Percentiles rank a stretch among this genome's conserved stretches.
Evolutionary conservation across 2,329 filamentous ascomycete genomes (phyloP).

Genomic region (Botrytis tulipae): DNA sequence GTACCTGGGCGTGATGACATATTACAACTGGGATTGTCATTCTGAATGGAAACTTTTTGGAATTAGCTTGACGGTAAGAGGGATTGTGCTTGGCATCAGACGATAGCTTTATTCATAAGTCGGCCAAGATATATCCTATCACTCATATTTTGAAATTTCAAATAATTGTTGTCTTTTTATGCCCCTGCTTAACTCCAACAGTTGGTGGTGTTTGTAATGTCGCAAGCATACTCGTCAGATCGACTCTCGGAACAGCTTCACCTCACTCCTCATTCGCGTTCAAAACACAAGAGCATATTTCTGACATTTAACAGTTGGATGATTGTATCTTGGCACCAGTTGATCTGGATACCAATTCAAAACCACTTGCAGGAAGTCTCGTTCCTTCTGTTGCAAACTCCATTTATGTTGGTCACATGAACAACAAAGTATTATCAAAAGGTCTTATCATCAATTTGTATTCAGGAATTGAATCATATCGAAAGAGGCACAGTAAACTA

Average conservation of each 20-base stretch:
- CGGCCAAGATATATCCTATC: rapidly evolving
- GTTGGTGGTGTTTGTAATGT: not conserved
- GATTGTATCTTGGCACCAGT: not conserved
- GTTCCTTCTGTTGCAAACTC: not conserved
- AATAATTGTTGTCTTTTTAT: not conserved
- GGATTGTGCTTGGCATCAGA: not conserved
- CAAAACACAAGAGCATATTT: not conserved
- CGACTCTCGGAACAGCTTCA: not conserved
- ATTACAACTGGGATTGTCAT: not conserved
- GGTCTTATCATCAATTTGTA: rapidly evolving
- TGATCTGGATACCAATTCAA: not conserved
- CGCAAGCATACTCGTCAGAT: not conserved
- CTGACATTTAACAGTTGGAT: not conserved
- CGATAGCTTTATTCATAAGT: not conserved
- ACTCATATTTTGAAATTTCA: not conserved
- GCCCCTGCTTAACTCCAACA: not conserved
- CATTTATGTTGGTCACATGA: not conserved
- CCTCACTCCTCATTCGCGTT: not conserved
- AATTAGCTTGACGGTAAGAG: no score
- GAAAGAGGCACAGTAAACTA: not conserved
- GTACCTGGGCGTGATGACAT: not conserved
- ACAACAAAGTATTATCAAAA: not conserved
- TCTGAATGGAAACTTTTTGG: rapidly evolving
- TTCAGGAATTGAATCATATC: rapidly evolving
- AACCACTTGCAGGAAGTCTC: no score